A percentile compares a stretch with the other conserved stretches of the same genome.
phyloP scores from a whole-genome alignment of 345 rosid species.

The Populus deltoides region DNA sequence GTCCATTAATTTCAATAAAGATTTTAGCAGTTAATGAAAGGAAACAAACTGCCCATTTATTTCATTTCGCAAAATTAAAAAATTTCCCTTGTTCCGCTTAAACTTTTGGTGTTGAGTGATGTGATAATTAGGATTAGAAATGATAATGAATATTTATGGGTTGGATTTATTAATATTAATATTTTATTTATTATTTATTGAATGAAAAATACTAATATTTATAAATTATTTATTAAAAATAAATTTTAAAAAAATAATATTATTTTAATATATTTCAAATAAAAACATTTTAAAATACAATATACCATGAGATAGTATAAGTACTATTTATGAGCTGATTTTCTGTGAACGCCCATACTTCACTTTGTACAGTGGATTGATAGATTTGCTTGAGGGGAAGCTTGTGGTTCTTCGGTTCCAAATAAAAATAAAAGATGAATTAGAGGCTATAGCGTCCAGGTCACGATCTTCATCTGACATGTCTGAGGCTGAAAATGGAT shows the following conservation, averaged over 20 bases:
- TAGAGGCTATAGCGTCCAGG: conserved; percentile 67
- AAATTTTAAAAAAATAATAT: no score
- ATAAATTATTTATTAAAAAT: no score
- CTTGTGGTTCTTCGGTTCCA: conserved; percentile 88
- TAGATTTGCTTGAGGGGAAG: conserved; percentile 96
- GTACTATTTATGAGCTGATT: no score
- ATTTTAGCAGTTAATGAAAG: background rate
- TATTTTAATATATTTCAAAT: no score
- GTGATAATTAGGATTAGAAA: no score
- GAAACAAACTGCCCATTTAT: background rate
- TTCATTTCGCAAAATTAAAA: background rate
- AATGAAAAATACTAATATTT: no score
- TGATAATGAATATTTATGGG: no score
- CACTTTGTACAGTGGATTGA: conserved; percentile 64
- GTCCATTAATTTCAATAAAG: background rate
- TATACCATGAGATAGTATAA: no score
- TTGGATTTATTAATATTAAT: no score
- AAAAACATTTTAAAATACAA: no score
- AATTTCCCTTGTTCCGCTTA: background rate
- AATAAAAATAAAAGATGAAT: conserved; percentile 78
- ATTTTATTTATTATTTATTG: no score
- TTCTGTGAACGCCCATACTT: no score
- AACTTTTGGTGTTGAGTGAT: conserved; percentile 9
- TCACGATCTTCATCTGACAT: conserved; percentile 44
- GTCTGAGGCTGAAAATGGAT: conserved; percentile 56